These are phyloP conservation scores for Penicillium griseofulvum DNA, from an alignment of 2,329 filamentous ascomycete species.

Conservation along the genomic window DNA sequence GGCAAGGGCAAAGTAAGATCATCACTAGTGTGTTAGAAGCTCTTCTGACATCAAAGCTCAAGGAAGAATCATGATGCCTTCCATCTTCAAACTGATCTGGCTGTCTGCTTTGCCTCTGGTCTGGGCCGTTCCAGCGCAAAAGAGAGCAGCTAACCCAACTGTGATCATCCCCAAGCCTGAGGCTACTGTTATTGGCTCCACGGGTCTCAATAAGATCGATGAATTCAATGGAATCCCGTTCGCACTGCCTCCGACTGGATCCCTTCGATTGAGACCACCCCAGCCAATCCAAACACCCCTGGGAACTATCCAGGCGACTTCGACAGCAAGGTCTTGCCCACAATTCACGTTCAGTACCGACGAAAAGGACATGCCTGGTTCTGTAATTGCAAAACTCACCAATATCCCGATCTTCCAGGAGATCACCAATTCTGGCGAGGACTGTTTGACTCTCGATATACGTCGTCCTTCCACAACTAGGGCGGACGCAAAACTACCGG, in stretches of 20 bases:
- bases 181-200: constrained; percentile 52
- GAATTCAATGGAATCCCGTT: constrained; percentile 74
- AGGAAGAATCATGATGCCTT: constrained; percentile 1
- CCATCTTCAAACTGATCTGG: background rate
- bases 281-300: constrained; percentile 56
- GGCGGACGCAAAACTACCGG: constrained; percentile 58
- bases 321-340: constrained; percentile 62
- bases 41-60: background rate
- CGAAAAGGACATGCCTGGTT: constrained; percentile 39
- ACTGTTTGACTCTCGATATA: constrained; percentile 63
- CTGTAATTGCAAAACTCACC: constrained; percentile 52
- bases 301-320: constrained; percentile 62
- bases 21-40: background rate
- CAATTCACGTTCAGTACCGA: constrained; percentile 64
- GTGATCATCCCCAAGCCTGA: constrained; percentile 52
- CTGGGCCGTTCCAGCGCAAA: constrained; percentile 22
- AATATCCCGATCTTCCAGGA: constrained; percentile 59
- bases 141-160: constrained; percentile 49
- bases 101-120: constrained; percentile 10
- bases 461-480: constrained; percentile 58
- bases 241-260: constrained; percentile 65
- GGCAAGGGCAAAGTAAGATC: background rate
- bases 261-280: constrained; percentile 67
- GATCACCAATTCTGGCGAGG: constrained; percentile 57
- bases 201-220: constrained; percentile 52